Evolutionary conservation across 108 stramenopile genomes (phyloP).

Genomic region (Nitzschia putrida): DNA sequence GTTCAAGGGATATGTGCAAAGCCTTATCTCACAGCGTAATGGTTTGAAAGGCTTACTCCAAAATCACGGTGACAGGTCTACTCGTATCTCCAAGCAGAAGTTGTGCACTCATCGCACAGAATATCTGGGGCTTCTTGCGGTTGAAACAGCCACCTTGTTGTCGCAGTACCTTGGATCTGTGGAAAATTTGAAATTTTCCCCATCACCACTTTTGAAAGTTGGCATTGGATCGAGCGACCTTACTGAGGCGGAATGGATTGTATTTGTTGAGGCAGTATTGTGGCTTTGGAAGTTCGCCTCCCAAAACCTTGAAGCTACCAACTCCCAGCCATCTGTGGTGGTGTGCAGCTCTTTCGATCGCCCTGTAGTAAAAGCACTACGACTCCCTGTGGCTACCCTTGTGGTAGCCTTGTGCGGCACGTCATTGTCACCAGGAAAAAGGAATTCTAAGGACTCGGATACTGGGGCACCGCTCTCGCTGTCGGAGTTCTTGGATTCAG

Average conservation of each 20-base stretch:
- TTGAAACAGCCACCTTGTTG: conserved; percentile 52
- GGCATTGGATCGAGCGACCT: background rate
- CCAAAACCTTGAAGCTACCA: conserved; percentile 16
- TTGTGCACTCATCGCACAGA: conserved; percentile 39
- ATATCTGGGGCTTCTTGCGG: conserved; percentile 43
- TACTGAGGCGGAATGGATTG: conserved; percentile 9
- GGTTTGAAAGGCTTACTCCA: conserved; percentile 2
- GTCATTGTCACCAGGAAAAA: conserved; percentile 27
- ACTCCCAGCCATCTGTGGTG: conserved; percentile 7
- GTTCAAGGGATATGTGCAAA: conserved; percentile 19
- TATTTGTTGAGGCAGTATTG: conserved; percentile 45
- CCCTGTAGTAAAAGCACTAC: conserved; percentile 34
- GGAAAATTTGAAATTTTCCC: conserved; percentile 24
- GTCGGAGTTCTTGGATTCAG: conserved; percentile 74
- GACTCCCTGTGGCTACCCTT: conserved; percentile 52
- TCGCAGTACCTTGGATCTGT: conserved; percentile 49
- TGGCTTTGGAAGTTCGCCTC: conserved; percentile 66
- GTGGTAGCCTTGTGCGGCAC: conserved; percentile 73
- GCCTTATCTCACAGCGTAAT: conserved; percentile 19
- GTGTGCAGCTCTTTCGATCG: conserved; percentile 41
- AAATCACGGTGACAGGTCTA: conserved; percentile 39
- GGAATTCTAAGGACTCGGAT: background rate
- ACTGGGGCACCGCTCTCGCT: conserved; percentile 34
- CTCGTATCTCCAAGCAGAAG: conserved; percentile 41
- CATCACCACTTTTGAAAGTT: conserved; percentile 12